These are phyloP conservation scores for Nicotiana tomentosiformis DNA, from an alignment of 257 asterid species.

Conservation along the genomic window DNA sequence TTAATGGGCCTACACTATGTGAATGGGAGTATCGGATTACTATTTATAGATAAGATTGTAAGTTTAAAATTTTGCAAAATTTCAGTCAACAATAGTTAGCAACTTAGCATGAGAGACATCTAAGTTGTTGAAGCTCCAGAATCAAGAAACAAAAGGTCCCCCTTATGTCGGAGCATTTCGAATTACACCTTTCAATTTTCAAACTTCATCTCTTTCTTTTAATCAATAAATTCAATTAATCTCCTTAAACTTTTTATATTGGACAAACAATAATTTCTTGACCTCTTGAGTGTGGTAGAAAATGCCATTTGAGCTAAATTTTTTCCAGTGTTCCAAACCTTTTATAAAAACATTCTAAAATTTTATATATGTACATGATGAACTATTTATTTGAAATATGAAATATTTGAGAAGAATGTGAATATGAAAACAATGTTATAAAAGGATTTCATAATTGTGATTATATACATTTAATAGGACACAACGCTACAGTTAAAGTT, in stretches of 20 bases:
- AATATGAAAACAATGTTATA: background rate
- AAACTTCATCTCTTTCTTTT: background rate
- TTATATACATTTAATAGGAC: background rate
- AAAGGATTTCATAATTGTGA: background rate
- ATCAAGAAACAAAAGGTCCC: slow-evolving; percentile 6
- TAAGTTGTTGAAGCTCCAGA: background rate
- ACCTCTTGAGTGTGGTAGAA: background rate
- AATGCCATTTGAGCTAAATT: background rate
- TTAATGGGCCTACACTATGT: background rate
- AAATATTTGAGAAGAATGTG: too few species aligned
- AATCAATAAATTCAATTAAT: background rate
- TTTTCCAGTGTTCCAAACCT: background rate
- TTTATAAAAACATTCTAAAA: background rate
- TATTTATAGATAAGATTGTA: background rate
- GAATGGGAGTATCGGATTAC: background rate
- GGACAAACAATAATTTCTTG: background rate
- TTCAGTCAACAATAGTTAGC: background rate
- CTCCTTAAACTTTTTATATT: background rate
- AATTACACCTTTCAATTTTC: background rate
- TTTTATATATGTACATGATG: too few species aligned
- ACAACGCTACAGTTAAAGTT: background rate
- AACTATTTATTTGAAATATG: background rate
- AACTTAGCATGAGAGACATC: background rate
- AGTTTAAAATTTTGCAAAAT: background rate
- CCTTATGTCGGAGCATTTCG: background rate